These are phyloP conservation scores for Podaxis carcinomalis DNA, from an alignment of 768 basidiomycete species.

Conservation along the genomic window DNA sequence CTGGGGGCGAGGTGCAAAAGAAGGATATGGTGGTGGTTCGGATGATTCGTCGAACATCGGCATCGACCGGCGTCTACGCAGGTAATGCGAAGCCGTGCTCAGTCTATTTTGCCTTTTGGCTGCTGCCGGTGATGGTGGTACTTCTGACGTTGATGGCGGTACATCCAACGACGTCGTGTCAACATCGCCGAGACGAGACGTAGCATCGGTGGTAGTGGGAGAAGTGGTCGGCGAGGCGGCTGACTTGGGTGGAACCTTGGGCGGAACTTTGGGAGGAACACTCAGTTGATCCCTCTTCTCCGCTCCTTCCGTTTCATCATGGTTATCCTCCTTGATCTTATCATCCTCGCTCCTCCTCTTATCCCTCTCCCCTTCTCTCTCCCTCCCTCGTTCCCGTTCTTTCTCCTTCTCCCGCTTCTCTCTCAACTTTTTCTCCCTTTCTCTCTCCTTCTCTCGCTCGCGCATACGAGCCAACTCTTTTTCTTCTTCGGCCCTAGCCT, in stretches of 20 bases:
- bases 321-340: conserved; percentile 4
- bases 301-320: neutral
- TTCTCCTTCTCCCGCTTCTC: conserved; percentile 2
- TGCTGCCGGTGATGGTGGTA: conserved; percentile 6
- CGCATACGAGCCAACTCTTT: conserved; percentile 26
- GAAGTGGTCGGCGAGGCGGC: neutral
- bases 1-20: conserved; percentile 21
- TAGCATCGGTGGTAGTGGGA: neutral
- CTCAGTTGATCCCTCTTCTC: neutral
- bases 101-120: conserved; percentile 19
- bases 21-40: conserved; percentile 68
- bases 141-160: neutral
- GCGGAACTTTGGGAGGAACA: neutral
- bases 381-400: conserved; percentile 7
- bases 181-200: neutral
- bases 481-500: conserved; percentile 18
- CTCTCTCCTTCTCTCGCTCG: conserved; percentile 21
- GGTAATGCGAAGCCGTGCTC: conserved; percentile 29
- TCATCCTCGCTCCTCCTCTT: conserved; percentile 7
- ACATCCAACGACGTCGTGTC: neutral
- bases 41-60: conserved; percentile 57
- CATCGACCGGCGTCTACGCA: conserved; percentile 65
- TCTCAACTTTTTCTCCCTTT: conserved; percentile 11
- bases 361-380: conserved; percentile 1
- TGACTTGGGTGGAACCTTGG: neutral